Conservation (phyloP, 1,284 basidiomycete species). For the Sphagnurus paluster region DNA sequence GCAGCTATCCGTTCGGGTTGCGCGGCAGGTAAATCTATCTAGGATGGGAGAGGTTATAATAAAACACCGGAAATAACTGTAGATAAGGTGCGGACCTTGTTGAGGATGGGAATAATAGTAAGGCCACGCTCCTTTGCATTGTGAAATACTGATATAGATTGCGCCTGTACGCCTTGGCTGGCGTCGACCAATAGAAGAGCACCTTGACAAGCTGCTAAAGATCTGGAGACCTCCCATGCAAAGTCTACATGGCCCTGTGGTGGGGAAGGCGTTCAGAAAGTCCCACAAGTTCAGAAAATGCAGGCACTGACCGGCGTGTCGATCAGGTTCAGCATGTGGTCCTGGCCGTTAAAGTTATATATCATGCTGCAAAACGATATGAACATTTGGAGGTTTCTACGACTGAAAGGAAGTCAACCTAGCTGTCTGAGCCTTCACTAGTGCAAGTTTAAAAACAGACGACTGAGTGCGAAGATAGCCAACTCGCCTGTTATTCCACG, state of each 20-base stretch:
- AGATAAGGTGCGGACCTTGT: conserved; percentile 69
- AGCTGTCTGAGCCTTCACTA: conserved; percentile 89
- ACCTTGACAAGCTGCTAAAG: conserved; percentile 91
- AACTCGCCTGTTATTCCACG: conserved; percentile 85
- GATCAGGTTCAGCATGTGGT: conserved; percentile 90
- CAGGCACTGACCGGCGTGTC: conserved; percentile 80
- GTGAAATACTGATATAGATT: conserved; percentile 95
- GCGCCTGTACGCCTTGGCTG: conserved; percentile 97
- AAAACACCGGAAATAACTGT: neutral
- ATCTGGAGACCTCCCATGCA: conserved; percentile 94
- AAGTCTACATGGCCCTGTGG: conserved; percentile 92
- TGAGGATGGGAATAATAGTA: conserved; percentile 89
- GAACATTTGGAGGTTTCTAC: too few species aligned
- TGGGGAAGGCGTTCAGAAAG: neutral
- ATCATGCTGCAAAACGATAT: conserved; percentile 67
- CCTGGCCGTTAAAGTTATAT: conserved; percentile 50
- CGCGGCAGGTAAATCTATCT: conserved; percentile 90
- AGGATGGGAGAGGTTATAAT: conserved; percentile 5
- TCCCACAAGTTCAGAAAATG: neutral
- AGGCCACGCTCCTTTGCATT: conserved; percentile 83
- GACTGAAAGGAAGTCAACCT: conserved; percentile 61
- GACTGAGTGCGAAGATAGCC: too few species aligned
- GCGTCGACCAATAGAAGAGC: conserved; percentile 92
- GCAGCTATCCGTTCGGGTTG: conserved; percentile 77
- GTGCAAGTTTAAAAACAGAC: too few species aligned